Conservation (phyloP, 2,329 filamentous ascomycete species). For the Fusarium paranaense region DNA sequence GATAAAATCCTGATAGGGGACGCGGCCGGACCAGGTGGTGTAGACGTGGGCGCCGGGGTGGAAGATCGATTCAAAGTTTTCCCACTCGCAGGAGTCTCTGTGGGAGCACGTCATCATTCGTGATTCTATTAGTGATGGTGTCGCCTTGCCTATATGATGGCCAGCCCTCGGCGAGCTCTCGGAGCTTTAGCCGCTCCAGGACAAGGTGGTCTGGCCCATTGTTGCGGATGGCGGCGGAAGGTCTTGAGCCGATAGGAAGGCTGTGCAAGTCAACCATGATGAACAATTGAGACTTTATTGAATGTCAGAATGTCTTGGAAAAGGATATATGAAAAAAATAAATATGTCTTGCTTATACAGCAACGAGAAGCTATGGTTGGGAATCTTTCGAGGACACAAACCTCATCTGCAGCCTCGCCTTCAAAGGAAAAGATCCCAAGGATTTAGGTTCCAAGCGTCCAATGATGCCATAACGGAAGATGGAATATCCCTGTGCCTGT, state of each 20-base stretch:
- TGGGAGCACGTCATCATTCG: not conserved
- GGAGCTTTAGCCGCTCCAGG: slow-evolving; percentile 58
- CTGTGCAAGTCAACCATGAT: slow-evolving; percentile 22
- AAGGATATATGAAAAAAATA: no score
- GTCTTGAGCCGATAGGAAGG: slow-evolving; percentile 36
- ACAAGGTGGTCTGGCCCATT: slow-evolving; percentile 59
- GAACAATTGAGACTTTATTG: not conserved
- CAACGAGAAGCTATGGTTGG: no score
- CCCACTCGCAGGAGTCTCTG: slow-evolving; percentile 63
- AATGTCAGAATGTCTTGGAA: not conserved
- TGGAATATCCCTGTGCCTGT: no score
- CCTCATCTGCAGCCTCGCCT: no score
- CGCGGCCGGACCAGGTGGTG: slow-evolving; percentile 62
- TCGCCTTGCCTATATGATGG: slow-evolving; percentile 55
- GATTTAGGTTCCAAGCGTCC: no score
- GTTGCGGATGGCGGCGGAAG: slow-evolving; percentile 56
- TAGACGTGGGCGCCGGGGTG: slow-evolving; percentile 60
- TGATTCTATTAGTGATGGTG: not conserved
- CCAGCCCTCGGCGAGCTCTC: slow-evolving; percentile 63
- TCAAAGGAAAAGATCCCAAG: no score
- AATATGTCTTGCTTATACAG: no score
- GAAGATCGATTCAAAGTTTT: slow-evolving; percentile 63
- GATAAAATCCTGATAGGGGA: slow-evolving; percentile 55
- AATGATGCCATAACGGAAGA: no score
- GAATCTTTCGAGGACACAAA: no score